phyloP scores from a whole-genome alignment of 2,329 filamentous ascomycete species.

The Alternaria hordeiaustralica region DNA sequence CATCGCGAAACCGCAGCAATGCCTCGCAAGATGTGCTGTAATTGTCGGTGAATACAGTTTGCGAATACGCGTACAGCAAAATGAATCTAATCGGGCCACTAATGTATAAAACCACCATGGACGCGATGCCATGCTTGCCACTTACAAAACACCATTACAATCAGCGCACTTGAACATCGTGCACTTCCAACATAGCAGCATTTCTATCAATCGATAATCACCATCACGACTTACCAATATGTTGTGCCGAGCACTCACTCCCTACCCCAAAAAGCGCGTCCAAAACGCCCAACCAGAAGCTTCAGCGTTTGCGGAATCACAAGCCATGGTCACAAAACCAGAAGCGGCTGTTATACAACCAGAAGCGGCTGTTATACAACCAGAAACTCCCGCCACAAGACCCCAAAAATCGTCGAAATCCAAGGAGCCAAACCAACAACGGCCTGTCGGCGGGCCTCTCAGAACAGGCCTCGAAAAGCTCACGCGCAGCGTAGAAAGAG shows the following conservation, averaged over 20 bases:
- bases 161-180: not conserved
- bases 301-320: not conserved
- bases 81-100: not conserved
- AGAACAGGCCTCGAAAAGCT: constrained; percentile 15
- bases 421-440: not conserved
- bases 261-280: not conserved
- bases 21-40: not conserved
- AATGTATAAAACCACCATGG: not conserved
- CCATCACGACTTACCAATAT: not conserved
- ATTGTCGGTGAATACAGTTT: not conserved
- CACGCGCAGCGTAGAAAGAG: constrained; percentile 11
- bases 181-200: not conserved
- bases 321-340: not conserved
- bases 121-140: not conserved
- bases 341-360: not conserved
- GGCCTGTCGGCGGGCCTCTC: constrained; percentile 1
- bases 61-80: not conserved
- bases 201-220: not conserved
- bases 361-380: not conserved
- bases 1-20: constrained; percentile 1
- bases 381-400: not conserved
- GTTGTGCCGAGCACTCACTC: not conserved
- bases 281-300: not conserved
- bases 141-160: too few species aligned
- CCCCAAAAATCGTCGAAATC: not conserved